Conservation (phyloP, 2,329 filamentous ascomycete species). For the Didymella sp. region DNA sequence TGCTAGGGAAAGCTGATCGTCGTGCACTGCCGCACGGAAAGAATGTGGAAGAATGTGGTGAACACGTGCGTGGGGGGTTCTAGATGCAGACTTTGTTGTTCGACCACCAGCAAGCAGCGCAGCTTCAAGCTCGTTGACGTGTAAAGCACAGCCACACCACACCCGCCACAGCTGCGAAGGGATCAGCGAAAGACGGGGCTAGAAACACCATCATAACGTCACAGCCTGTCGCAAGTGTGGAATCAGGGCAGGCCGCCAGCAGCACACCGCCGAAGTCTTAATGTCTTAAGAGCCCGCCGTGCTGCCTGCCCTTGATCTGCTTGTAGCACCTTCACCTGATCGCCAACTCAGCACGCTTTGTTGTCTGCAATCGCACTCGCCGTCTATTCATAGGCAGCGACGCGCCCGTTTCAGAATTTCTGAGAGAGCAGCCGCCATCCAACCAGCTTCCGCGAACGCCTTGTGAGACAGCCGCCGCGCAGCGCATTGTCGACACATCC, state of each 20-base stretch:
- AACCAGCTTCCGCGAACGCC: slow-evolving; percentile 37
- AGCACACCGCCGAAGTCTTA: slow-evolving; percentile 26
- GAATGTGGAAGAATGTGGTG: slow-evolving; percentile 32
- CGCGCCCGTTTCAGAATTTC: slow-evolving; percentile 51
- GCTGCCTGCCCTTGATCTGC: slow-evolving; percentile 15
- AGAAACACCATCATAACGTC: slow-evolving; percentile 23
- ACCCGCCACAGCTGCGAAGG: slow-evolving; percentile 11
- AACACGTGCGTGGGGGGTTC: slow-evolving; percentile 6
- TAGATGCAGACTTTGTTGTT: slow-evolving; percentile 5
- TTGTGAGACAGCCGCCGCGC: slow-evolving; percentile 38
- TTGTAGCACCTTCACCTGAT: slow-evolving; percentile 23
- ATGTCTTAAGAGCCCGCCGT: slow-evolving; percentile 25
- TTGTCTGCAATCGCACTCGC: slow-evolving; percentile 33
- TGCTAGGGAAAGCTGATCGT: slow-evolving; percentile 1
- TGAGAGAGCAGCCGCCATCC: slow-evolving; percentile 35
- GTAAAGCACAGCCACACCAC: slow-evolving; percentile 7
- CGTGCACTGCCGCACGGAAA: slow-evolving; percentile 41
- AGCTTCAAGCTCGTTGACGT: slow-evolving; percentile 14
- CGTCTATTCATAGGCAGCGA: slow-evolving; percentile 48
- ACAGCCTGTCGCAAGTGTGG: slow-evolving; percentile 8
- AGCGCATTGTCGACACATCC: slow-evolving; percentile 18
- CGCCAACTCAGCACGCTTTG: slow-evolving; percentile 18
- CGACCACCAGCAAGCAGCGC: not conserved
- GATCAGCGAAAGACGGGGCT: slow-evolving; percentile 6
- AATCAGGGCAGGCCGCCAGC: slow-evolving; percentile 43